Evolutionary conservation across 192 early-diverging fungal species (phyloP).

Genomic region (Backusella parvicylindrica): DNA sequence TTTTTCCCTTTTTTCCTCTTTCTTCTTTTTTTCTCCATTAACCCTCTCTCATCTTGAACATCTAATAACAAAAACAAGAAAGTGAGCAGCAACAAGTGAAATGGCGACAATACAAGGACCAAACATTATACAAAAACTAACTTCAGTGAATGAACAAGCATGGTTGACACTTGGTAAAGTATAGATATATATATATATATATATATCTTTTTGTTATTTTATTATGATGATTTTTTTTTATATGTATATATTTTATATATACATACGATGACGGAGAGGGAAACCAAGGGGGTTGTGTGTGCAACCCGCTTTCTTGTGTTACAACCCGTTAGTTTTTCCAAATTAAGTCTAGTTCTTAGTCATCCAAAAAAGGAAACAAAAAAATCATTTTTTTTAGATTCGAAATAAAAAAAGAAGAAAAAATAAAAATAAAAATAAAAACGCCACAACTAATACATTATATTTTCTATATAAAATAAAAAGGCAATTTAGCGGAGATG

Average conservation of each 20-base stretch:
- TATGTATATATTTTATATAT: not conserved
- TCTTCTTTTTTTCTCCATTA: not conserved
- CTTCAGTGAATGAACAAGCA: conserved; percentile 29
- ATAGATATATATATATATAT: not conserved
- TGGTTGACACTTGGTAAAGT: conserved; percentile 33
- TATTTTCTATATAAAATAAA: not conserved
- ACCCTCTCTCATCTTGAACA: not conserved
- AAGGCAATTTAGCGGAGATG: conserved; percentile 33
- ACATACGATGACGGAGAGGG: not conserved
- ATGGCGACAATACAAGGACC: not conserved
- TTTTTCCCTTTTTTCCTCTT: not conserved
- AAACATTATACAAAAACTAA: conserved; percentile 24
- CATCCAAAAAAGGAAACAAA: not conserved
- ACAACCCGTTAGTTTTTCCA: not conserved
- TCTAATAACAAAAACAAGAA: not conserved
- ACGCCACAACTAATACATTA: not conserved
- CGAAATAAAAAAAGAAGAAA: not conserved
- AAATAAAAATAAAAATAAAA: not conserved
- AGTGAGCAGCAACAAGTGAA: not conserved
- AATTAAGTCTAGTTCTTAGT: not conserved
- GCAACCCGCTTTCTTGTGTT: not conserved
- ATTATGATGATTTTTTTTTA: not conserved
- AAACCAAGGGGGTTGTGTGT: not conserved
- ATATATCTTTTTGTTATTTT: not conserved
- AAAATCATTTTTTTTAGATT: conserved; percentile 2